These are phyloP conservation scores for Aspergillus fijiensis DNA, from an alignment of 2,329 filamentous ascomycete species.

Conservation along the genomic window DNA sequence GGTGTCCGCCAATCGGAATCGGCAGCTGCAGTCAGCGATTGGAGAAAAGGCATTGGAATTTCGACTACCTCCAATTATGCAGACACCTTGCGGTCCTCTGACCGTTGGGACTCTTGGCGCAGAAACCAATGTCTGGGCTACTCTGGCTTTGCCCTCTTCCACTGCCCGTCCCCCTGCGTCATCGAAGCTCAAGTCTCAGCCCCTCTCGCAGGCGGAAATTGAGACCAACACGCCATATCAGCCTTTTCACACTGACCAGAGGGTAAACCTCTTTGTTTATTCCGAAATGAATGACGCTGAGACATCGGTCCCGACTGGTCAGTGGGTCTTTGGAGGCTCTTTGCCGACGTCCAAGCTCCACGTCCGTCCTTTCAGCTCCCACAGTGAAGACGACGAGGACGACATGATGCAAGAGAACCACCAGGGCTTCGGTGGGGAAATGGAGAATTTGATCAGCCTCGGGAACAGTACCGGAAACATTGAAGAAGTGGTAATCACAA, in stretches of 20 bases:
- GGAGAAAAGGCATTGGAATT: constrained; percentile 65
- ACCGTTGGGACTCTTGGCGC: constrained; percentile 58
- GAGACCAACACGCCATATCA: constrained; percentile 95
- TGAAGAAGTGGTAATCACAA: constrained; percentile 80
- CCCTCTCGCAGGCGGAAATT: constrained; percentile 79
- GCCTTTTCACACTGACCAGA: constrained; percentile 87
- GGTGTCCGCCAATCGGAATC: constrained; percentile 54
- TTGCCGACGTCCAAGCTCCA: constrained; percentile 51
- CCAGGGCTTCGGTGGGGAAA: constrained; percentile 38
- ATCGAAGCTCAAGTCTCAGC: constrained; percentile 45
- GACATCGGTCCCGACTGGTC: constrained; percentile 29
- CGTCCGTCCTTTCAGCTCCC: constrained; percentile 45
- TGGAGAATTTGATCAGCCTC: constrained; percentile 53
- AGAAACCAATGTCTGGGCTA: constrained; percentile 33
- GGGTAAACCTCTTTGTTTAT: constrained; percentile 76
- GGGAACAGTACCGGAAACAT: constrained; percentile 57
- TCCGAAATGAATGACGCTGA: constrained; percentile 43
- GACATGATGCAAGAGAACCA: constrained; percentile 33
- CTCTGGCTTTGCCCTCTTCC: constrained; percentile 43
- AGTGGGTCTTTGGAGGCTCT: constrained; percentile 57
- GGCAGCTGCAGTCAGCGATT: constrained; percentile 54
- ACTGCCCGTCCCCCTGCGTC: constrained; percentile 45
- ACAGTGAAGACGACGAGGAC: constrained; percentile 40
- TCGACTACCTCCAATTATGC: constrained; percentile 63
- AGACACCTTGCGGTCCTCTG: constrained; percentile 57